Evolutionary conservation across 768 basidiomycete species (phyloP), one percentile per base, ranked within the genome.

Genomic region (Daedaleopsis sinensis): DNA sequence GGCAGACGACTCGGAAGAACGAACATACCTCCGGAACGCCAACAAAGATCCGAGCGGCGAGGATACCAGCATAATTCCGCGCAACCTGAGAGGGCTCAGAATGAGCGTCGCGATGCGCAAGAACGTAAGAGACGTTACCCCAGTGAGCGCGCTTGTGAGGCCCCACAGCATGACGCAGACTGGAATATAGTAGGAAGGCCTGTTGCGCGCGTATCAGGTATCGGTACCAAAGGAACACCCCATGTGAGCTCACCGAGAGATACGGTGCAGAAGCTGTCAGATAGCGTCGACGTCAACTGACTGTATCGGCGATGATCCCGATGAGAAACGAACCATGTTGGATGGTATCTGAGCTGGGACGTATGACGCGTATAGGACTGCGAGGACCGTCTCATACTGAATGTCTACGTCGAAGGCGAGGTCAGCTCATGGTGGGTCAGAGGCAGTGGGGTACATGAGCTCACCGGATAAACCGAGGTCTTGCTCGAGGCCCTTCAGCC

Each of bases 271-370:
- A 56, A 87, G 76, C 85, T 86, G 42, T 19, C 19, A 37, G 0
- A 21, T 32, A 32, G 1, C 9, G 8, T 19, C 49, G 44, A 37
- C 13, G 6, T 36, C 54, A 39, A 35, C 62, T 60, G n/a, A 64
- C 56, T 32, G 24, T 68, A 75, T 18, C 61, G 27, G 27, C 7
- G 27, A 32, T 32, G 27, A 32, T 7, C 27, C 27, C 27, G 27
- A 32, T 32, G 27, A 32, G 27, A 7, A 32, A 32, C 27, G 4
- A 32, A 82, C 86, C 83, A 89, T 87, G 67, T 87, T 89, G 0
- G 83, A 87, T 0, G 87, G 87, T 55, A 89, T 80, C 65, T 88
- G 86, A 15, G 84, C 82, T 2, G 86, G 86, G 39, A 82, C 82
- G 61, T 89, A 87, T 1, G 84, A 83, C 2, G 76, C 87, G 62